Base-by-base conservation (phyloP, 495 filamentous ascomycete genomes). In the Corynascus novoguineensis region DNA sequence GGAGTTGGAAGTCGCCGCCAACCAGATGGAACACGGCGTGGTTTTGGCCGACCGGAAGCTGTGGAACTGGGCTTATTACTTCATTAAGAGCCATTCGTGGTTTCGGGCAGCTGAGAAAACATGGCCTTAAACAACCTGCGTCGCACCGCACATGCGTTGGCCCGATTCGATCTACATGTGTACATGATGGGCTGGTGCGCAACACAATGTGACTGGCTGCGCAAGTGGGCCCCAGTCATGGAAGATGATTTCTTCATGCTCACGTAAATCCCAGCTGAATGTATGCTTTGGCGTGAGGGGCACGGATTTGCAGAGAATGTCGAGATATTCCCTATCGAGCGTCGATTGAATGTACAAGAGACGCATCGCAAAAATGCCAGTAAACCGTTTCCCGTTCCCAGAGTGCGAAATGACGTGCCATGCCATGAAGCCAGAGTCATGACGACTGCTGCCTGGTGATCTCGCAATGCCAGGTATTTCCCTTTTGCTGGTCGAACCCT, bases 361-460 rank as follows among this genome's bases (percentile, higher is more conserved):
- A 62, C 49, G 61, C 42, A 46, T 41, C 51, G 59, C 50, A 58
- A 49, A 57, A 54, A 59, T 32, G 50, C 55, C 41, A 42, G 41
- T 31, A 51, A 61, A 27, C 57, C 41, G 11, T 49, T 57, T 59
- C 49, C 54, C 55, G 49, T 51, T 54, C 49, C 50, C 48, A 38
- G 50, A 46, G 49, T 44, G 42, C 47, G 53, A 62, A 54, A 54
- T 58, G 60, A 62, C 55, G 45, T 62, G 42, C 55, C 55, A 58
- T 58, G 55, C 60, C 54, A 50, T 51, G 47, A 55, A 60, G 47
- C 52, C 52, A 51, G 47, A 40, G 24, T 49, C 53, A 48, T 53
- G 0, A 55, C 55, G 57, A 53, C 57, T 32, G 1, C 28, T 27
- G 21, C 34, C 57, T 27, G 51, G 35, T 54, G 57, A 53, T 48